phyloP scores from a whole-genome alignment of 495 filamentous ascomycete genomes.

The Xylaria nigripes region DNA sequence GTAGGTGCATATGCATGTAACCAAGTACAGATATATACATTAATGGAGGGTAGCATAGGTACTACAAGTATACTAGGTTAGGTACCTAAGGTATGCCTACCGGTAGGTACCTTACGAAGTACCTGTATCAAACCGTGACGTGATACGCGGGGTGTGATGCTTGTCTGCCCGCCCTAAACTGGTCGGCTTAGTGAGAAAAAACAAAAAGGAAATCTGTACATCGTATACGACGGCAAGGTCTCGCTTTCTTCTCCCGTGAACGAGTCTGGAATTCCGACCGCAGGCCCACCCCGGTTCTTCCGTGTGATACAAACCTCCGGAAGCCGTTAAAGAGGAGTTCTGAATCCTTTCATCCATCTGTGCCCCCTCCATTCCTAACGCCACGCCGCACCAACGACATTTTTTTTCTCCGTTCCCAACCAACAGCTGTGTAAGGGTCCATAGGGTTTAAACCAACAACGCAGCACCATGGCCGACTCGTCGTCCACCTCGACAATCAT shows the following conservation, averaged over 20 bases:
- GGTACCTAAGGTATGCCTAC: no score
- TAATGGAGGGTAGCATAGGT: no score
- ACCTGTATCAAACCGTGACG: no score
- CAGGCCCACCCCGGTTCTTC: no score
- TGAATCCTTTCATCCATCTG: neutral
- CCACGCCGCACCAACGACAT: neutral
- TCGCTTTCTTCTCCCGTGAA: neutral
- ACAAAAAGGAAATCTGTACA: no score
- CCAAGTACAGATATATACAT: no score
- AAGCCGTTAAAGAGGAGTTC: neutral
- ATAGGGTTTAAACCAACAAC: neutral
- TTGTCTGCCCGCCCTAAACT: no score
- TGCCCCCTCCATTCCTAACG: neutral
- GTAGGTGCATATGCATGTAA: no score
- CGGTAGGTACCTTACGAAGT: no score
- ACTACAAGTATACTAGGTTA: no score
- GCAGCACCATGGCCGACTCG: constrained; percentile 16
- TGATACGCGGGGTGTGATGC: constrained; percentile 5
- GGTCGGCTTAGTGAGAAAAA: no score
- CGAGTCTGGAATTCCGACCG: neutral
- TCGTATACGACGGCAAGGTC: no score
- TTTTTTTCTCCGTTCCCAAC: neutral
- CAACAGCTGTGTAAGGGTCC: neutral
- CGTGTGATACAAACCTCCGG: neutral
- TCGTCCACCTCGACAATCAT: constrained; percentile 29